A percentile compares a stretch with the other conserved stretches of the same genome.
phyloP scores from a whole-genome alignment of 2,329 filamentous ascomycete species.

The Beauveria sp. region DNA sequence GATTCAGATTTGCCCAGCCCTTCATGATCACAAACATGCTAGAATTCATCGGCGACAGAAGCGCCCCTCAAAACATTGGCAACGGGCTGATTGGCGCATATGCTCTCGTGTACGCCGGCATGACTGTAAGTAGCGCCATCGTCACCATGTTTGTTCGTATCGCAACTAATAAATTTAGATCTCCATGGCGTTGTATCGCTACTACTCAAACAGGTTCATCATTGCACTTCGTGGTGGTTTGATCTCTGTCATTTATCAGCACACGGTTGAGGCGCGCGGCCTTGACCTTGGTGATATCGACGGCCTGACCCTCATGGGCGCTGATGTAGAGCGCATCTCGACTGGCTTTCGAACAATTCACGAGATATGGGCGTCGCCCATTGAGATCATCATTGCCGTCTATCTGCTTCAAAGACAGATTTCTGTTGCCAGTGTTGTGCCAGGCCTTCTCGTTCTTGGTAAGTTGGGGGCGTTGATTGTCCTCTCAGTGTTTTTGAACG shows the following conservation, averaged over 20 bases:
- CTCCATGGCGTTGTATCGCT: neutral
- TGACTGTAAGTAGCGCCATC: conserved; percentile 25
- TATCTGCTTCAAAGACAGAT: conserved; percentile 39
- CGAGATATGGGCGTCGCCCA: conserved; percentile 31
- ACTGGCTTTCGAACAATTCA: conserved; percentile 29
- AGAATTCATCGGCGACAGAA: conserved; percentile 18
- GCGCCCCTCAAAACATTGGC: conserved; percentile 17
- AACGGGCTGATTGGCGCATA: conserved; percentile 31
- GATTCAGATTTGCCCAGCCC: conserved; percentile 32
- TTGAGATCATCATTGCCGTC: conserved; percentile 36
- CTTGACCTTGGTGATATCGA: conserved; percentile 1
- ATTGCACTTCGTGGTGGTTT: neutral
- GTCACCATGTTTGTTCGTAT: neutral
- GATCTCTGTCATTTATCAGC: conserved; percentile 1
- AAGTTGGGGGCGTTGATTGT: neutral
- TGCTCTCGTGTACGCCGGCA: conserved; percentile 31
- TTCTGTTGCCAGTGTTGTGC: conserved; percentile 36
- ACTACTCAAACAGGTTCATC: neutral
- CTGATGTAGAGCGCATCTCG: conserved; percentile 35
- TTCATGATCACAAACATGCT: conserved; percentile 29
- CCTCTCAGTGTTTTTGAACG: no score
- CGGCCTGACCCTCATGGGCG: conserved; percentile 33
- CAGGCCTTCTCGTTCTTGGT: conserved; percentile 28
- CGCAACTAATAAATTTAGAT: neutral
- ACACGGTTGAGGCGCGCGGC: neutral